Base-by-base conservation (phyloP, 140 eudicot genomes). In the Senecio squalidus region DNA sequence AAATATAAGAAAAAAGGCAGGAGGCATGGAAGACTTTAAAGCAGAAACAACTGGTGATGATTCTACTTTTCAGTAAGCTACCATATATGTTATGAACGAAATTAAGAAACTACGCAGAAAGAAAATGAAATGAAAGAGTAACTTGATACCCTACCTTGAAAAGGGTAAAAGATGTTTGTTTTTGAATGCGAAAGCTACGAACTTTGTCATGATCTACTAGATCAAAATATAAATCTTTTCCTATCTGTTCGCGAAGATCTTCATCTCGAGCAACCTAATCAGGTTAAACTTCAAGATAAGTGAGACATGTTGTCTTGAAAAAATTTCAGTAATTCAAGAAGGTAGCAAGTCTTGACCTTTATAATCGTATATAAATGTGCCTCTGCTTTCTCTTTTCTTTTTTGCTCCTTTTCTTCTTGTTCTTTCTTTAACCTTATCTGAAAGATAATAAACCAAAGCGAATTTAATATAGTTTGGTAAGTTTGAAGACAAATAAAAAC, bases 201-300 rank as follows among this genome's bases (percentile, higher is more conserved):
- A 90, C 97, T 86, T 83, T 90, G 68, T 86, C 97, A 83, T 85
- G 94, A 67, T 90, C 95, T 25, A 90, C 97, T 17, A 90, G 87
- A 78, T 90, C 97, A 90, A 90, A 90, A 67, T 78, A 78, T 29
- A 86, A 73, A 49, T 78, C 90, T 66, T 69, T 80, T 59, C 97
- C 97, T 67, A 90, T 90, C 72, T 90, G 97, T 58, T 75, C 74
- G 49, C 55, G 69, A 22, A 90, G 80, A 62, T 90, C 97, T 43
- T 74, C 83, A 71, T 90, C 97, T 23, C 90, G 93, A 50, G 95
- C 94, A 75, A 90, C 97, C 97, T 89, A 48, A 55, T 76, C 44
- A 58, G 52, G n/a, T 25, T 48, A 62, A 45, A 15, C 53, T 20
- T 62, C 36, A 23, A 24, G 28, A 22, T 43, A 43, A 52, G 72